Conservation (phyloP, 179 eudicot species). For the Sideroxylon spinosum region DNA sequence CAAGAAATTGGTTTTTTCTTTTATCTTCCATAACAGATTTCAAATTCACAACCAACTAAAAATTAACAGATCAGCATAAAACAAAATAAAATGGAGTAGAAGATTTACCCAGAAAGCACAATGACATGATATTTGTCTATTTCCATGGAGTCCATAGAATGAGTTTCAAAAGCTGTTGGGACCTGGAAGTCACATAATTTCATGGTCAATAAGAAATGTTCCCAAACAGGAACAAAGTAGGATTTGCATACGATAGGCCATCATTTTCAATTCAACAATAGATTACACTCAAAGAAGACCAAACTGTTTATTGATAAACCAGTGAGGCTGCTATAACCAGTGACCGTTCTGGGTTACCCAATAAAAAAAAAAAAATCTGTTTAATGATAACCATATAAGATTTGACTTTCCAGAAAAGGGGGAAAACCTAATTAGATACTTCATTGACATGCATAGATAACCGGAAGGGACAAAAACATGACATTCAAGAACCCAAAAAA, state of each 20-base stretch:
- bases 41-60: background rate
- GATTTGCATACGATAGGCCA: background rate
- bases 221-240: background rate
- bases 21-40: background rate
- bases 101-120: constrained; percentile 65
- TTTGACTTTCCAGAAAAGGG: background rate
- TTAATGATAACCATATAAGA: background rate
- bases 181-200: constrained; percentile 44
- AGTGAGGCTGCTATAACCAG: no score
- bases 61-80: constrained; percentile 3
- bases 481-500: background rate
- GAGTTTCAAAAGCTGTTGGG: constrained; percentile 65
- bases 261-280: background rate
- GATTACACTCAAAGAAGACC: constrained; percentile 3
- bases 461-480: background rate
- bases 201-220: constrained; percentile 10
- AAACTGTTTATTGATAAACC: background rate
- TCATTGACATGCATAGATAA: background rate
- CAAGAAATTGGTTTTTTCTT: background rate
- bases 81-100: constrained; percentile 1
- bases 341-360: no score
- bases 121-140: constrained; percentile 79
- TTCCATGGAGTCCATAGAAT: constrained; percentile 47
- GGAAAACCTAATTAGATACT: background rate
- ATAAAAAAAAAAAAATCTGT: background rate